Base-by-base conservation (phyloP, 441 rosid species). In the Bruguiera hainesii region DNA sequence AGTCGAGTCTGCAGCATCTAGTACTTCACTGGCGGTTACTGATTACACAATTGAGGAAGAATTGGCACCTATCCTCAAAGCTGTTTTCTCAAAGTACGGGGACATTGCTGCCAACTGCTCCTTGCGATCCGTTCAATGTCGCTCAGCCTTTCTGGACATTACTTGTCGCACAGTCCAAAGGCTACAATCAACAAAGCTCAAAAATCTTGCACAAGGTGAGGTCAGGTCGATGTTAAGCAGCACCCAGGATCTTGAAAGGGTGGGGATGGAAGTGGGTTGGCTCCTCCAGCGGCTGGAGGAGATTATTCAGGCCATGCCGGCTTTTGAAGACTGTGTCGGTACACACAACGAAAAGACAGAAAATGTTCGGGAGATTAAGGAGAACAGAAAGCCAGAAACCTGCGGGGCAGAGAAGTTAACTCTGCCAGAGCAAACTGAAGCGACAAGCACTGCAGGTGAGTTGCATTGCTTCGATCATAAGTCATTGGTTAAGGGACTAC, bases 71-170 rank as follows among this genome's bases (percentile, higher is more conserved):
- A 73, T 71, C 23, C 70, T 75, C 49, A 37, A 50, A 37, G 63
- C 68, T 25, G 29, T 81, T 42, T 59, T 78, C 16, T 39, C 56
- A 5, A 73, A 75, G 35, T 70, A 78, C 9, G 81, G 84, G 25
- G 70, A 81, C 53, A 68, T 78, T 49, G 71, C 63, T 37, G 61
- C 74, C 60, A 71, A 81, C 46, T 37, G 74, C 70, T 49, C 73
- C 37, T 68, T 75, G 67, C 60, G 31, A 0, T 75, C 84, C 15
- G 26, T 42, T 30, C 68, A 68, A 42, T 75, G 76, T 19, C 78
- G 76, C 8, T 75, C 80, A 26, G 60, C 70, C 35, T 62, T 80
- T 16, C 28, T 75, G 69, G 80, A 80, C 63, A 56, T 75, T 23
- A 70, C 55, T 52, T 78, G 78, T 55, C 52, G 69, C 33, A 78